phyloP scores from a whole-genome alignment of 805 yeast genomes.

The Candida maesae region DNA sequence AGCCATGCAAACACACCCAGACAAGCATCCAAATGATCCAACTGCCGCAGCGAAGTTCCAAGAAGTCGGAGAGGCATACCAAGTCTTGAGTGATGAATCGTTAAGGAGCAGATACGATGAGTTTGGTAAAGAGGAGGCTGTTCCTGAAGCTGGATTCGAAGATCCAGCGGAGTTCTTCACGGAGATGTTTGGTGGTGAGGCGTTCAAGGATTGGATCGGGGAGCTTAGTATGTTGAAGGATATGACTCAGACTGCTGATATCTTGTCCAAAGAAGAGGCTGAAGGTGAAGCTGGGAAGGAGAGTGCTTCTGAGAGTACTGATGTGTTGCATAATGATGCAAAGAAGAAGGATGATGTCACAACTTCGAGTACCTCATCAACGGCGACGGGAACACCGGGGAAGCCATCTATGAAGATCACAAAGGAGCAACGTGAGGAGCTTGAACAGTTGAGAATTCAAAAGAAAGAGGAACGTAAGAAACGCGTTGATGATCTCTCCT shows the following conservation, averaged over 20 bases:
- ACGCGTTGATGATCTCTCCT: constrained; percentile 48
- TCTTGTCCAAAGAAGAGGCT: constrained; percentile 32
- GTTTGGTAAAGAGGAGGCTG: constrained; percentile 74
- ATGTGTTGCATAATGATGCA: constrained; percentile 9
- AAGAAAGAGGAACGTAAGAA: constrained; percentile 46
- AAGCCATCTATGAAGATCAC: constrained; percentile 22
- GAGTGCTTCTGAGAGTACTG: constrained; percentile 12
- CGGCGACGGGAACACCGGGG: background rate
- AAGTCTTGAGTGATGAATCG: constrained; percentile 70
- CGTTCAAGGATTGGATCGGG: constrained; percentile 75
- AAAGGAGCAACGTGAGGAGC: constrained; percentile 46
- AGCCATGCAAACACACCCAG: constrained; percentile 91
- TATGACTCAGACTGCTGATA: constrained; percentile 52
- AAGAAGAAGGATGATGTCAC: background rate
- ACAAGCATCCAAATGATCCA: constrained; percentile 93
- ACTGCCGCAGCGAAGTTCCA: constrained; percentile 86
- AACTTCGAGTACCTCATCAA: background rate
- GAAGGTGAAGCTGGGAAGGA: constrained; percentile 4
- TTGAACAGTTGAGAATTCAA: constrained; percentile 48
- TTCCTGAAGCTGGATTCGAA: constrained; percentile 67
- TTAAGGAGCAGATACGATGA: constrained; percentile 75
- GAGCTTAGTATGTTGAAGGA: constrained; percentile 68
- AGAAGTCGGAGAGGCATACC: constrained; percentile 65
- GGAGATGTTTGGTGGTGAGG: constrained; percentile 80
- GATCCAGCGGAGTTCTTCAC: constrained; percentile 87